A percentile compares a stretch with the other conserved stretches of the same genome.
phyloP scores from a whole-genome alignment of 257 asterid species.

The Capsicum rhomboideum region DNA sequence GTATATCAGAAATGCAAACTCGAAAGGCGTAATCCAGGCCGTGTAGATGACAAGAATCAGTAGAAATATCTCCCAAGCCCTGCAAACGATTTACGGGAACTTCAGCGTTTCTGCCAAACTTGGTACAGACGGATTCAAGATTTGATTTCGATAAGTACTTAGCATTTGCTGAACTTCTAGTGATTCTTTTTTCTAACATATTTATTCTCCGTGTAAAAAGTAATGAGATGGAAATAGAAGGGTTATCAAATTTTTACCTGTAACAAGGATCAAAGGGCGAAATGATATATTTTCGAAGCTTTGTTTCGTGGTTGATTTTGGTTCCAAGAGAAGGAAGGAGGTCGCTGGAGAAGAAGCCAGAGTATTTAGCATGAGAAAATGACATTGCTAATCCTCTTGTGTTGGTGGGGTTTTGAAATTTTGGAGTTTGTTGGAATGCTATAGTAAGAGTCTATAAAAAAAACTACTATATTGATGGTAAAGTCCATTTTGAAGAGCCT shows the following conservation, averaged over 20 bases:
- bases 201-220: neutral
- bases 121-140: neutral
- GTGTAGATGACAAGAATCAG: conserved; percentile 68
- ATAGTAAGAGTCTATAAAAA: neutral
- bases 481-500: conserved; percentile 13
- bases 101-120: too few relatives aligned
- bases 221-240: neutral
- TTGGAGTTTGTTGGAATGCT: neutral
- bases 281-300: conserved; percentile 40
- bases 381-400: conserved; percentile 23
- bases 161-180: neutral
- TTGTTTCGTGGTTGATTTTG: conserved; percentile 47
- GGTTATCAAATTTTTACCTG: conserved; percentile 28
- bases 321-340: conserved; percentile 92
- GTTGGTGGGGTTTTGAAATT: conserved; percentile 2
- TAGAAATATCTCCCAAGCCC: conserved; percentile 91
- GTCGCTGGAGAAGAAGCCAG: conserved; percentile 61
- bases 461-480: neutral
- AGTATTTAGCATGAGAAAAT: conserved; percentile 36
- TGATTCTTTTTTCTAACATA: neutral
- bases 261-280: conserved; percentile 68
- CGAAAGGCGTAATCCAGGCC: conserved; percentile 90
- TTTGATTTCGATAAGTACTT: neutral
- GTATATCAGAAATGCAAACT: conserved; percentile 68
- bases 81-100: conserved; percentile 16